Percentiles rank a stretch among this genome's conserved stretches.
Evolutionary conservation across 1,284 basidiomycete species (phyloP).

Genomic region (Xerocomus minutiporus): DNA sequence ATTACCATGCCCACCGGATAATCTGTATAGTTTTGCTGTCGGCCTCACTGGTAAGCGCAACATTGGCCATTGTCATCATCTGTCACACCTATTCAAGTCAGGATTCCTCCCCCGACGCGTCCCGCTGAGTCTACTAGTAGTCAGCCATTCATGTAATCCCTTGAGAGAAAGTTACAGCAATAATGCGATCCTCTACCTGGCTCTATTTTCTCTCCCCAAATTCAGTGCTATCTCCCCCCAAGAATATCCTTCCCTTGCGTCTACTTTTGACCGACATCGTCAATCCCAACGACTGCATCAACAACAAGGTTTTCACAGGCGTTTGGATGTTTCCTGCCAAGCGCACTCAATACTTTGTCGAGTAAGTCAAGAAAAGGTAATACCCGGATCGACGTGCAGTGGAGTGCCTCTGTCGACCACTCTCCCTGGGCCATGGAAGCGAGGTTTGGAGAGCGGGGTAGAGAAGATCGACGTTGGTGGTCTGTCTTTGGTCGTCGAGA

Average conservation of each 20-base stretch:
- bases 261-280: conserved; percentile 26
- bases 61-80: not conserved
- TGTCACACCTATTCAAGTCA: not conserved
- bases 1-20: not conserved
- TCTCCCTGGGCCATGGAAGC: not conserved
- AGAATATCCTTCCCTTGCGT: conserved; percentile 26
- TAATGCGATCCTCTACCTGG: not conserved
- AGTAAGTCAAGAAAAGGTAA: not conserved
- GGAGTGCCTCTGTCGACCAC: conserved; percentile 3
- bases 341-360: not conserved
- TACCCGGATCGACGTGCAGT: conserved; percentile 11
- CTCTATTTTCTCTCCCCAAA: conserved; percentile 24
- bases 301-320: conserved; percentile 19
- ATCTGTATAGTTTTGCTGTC: not conserved
- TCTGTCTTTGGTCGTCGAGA: not conserved
- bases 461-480: not conserved
- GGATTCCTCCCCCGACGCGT: not conserved
- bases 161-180: not conserved
- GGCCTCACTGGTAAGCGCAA: not conserved
- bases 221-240: conserved; percentile 13
- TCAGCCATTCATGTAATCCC: not conserved
- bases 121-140: not conserved
- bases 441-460: conserved; percentile 6
- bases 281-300: conserved; percentile 19
- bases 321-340: conserved; percentile 20